Evolutionary conservation across 768 basidiomycete species (phyloP).

Genomic region (Coprinellus aureogranulatus): DNA sequence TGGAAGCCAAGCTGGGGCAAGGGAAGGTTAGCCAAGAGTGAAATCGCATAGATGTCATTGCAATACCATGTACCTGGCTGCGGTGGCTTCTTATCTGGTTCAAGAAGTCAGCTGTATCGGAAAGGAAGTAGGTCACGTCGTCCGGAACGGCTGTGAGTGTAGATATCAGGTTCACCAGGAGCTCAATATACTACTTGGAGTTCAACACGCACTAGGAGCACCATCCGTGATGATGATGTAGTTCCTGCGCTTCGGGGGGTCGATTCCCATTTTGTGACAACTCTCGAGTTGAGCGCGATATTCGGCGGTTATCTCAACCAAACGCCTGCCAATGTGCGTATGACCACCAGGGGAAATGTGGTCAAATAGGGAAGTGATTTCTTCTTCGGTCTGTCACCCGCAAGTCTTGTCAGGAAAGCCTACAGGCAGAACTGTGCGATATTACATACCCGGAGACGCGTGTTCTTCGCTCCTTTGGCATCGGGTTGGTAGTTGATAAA

Average conservation of each 20-base stretch:
- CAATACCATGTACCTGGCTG: neutral
- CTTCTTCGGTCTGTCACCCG: neutral
- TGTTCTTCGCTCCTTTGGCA: neutral
- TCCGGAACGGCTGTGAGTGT: neutral
- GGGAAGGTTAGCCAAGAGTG: neutral
- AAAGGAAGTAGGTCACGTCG: neutral
- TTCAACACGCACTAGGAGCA: neutral
- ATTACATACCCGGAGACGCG: neutral
- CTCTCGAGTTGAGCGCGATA: neutral
- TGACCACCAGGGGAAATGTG: neutral
- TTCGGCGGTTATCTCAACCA: neutral
- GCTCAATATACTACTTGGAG: neutral
- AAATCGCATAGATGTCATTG: neutral
- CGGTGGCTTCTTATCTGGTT: neutral
- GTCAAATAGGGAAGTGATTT: neutral
- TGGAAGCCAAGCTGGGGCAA: constrained; percentile 7
- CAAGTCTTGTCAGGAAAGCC: too few species aligned
- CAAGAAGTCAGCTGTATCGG: neutral
- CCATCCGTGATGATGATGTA: constrained; percentile 10
- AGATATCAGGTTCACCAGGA: neutral
- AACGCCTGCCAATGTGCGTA: neutral
- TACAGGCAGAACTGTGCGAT: too few species aligned
- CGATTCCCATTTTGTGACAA: neutral
- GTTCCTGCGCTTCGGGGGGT: neutral
- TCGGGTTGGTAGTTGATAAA: constrained; percentile 3